Evolutionary conservation across 2,329 filamentous ascomycete genomes (phyloP).

Genomic region (Pestalotiopsis fici): DNA sequence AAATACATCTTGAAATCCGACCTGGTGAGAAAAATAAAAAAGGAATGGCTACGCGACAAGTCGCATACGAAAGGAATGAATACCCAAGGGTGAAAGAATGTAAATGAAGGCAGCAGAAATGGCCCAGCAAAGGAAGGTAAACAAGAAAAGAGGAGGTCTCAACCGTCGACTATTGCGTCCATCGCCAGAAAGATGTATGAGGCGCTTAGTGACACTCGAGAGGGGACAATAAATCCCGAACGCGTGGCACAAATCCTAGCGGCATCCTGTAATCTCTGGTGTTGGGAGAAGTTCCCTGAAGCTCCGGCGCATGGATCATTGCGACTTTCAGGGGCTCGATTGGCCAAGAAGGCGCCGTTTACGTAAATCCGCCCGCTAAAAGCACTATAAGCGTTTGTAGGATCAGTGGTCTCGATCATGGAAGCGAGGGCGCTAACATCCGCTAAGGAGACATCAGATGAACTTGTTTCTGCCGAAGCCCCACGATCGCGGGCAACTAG

Average conservation of each 20-base stretch:
- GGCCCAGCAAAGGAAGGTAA: background rate
- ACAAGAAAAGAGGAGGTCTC: background rate
- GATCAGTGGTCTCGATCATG: background rate
- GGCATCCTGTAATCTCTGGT: slow-evolving; percentile 4
- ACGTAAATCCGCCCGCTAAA: background rate
- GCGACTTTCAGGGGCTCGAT: background rate
- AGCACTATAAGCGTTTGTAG: background rate
- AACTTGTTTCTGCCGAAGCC: background rate
- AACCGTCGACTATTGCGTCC: background rate
- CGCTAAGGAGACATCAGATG: background rate
- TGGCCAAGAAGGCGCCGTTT: background rate
- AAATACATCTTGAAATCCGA: background rate
- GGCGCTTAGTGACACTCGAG: background rate
- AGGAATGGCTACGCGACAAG: slow-evolving; percentile 8
- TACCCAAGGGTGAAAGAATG: background rate
- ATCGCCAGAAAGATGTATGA: background rate
- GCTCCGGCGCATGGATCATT: background rate
- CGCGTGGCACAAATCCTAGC: background rate
- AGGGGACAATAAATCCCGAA: background rate
- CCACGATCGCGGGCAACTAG: background rate
- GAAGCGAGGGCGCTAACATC: background rate
- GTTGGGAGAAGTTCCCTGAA: background rate
- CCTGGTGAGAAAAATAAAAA: background rate
- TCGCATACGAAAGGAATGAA: slow-evolving; percentile 5
- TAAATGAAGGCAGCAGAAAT: background rate